Evolutionary conservation across 805 yeast genomes (phyloP).

Genomic region (Wickerhamomyces pijperi): DNA sequence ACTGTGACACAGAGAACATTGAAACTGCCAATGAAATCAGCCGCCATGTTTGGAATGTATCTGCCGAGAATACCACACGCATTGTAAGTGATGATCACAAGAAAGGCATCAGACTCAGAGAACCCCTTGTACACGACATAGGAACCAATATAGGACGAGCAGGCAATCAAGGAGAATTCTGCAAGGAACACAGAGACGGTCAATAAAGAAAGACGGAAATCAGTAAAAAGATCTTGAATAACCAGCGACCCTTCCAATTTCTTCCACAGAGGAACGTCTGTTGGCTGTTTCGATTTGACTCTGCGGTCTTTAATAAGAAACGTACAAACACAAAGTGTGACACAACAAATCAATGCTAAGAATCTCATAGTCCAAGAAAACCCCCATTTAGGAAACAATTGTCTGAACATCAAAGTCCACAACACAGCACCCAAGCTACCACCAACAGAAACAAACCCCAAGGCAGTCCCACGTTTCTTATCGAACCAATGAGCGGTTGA

Average conservation of each 20-base stretch:
- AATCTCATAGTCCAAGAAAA: constrained; percentile 51
- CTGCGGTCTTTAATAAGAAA: constrained; percentile 25
- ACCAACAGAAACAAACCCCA: constrained; percentile 54
- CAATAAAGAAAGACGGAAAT: constrained; percentile 4
- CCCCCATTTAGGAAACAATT: constrained; percentile 36
- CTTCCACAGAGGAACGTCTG: not conserved
- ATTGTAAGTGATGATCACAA: constrained; percentile 27
- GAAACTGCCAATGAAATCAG: constrained; percentile 45
- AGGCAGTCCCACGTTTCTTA: constrained; percentile 43
- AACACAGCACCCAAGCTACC: constrained; percentile 59
- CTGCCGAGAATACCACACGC: constrained; percentile 42
- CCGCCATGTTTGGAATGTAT: constrained; percentile 39
- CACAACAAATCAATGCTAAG: constrained; percentile 25
- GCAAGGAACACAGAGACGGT: constrained; percentile 12
- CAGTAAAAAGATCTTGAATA: constrained; percentile 8
- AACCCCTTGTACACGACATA: constrained; percentile 43
- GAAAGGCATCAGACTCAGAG: constrained; percentile 27
- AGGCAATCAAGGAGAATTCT: constrained; percentile 42
- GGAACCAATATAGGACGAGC: constrained; percentile 44
- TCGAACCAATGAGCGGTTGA: constrained; percentile 54
- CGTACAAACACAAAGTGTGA: constrained; percentile 19
- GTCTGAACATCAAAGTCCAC: constrained; percentile 42
- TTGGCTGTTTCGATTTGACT: too few species aligned
- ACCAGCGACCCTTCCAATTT: constrained; percentile 5
- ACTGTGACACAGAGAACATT: constrained; percentile 43